Conservation (phyloP, 2,329 filamentous ascomycete genomes). For the Aspergillus nomiae region DNA sequence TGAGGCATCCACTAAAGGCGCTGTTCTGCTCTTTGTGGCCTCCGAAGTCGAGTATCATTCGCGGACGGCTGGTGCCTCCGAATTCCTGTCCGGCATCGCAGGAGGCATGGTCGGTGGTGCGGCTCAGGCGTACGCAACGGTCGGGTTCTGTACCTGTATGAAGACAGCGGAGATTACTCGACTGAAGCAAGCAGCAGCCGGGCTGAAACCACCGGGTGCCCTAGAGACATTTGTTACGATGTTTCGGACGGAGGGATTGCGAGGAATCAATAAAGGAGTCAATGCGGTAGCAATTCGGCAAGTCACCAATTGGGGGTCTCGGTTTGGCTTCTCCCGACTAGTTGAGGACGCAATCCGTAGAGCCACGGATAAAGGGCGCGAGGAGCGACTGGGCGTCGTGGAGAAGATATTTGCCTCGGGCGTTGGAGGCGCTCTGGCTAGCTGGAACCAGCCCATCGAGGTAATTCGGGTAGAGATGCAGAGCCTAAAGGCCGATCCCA, state of each 20-base stretch:
- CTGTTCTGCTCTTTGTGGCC: conserved; percentile 94
- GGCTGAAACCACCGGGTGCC: conserved; percentile 80
- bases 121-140: conserved; percentile 94
- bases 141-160: conserved; percentile 99
- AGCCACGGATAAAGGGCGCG: conserved; percentile 6
- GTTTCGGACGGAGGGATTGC: not conserved
- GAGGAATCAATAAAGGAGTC: conserved; percentile 7
- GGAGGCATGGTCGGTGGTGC: conserved; percentile 91
- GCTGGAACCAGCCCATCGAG: conserved; percentile 27
- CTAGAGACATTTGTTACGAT: not conserved
- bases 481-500: conserved; percentile 16
- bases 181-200: conserved; percentile 78
- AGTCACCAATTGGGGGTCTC: conserved; percentile 4
- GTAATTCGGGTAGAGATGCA: conserved; percentile 21
- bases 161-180: conserved; percentile 99
- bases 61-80: conserved; percentile 72
- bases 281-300: conserved; percentile 6
- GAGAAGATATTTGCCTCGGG: conserved; percentile 24
- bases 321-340: conserved; percentile 3
- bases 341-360: conserved; percentile 1
- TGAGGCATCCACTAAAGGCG: conserved; percentile 96
- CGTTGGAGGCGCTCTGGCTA: conserved; percentile 19
- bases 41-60: conserved; percentile 95
- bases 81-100: conserved; percentile 81
- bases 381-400: conserved; percentile 5